Percentiles rank a stretch among this genome's conserved stretches.
phyloP scores from a whole-genome alignment of 2,329 filamentous ascomycete species.

The Beauveria caledonica region DNA sequence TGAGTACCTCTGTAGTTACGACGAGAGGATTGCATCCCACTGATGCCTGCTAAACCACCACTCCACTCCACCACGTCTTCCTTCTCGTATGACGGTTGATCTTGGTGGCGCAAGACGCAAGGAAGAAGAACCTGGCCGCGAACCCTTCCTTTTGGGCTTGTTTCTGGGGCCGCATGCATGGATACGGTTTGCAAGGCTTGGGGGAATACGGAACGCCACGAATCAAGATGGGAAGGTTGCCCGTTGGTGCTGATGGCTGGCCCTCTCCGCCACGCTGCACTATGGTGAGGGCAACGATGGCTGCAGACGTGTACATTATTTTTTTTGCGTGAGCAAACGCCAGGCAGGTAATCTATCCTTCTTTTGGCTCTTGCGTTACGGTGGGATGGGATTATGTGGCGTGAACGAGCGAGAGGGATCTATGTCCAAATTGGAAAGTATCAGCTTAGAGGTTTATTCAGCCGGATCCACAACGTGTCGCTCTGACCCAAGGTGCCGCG shows the following conservation, averaged over 20 bases:
- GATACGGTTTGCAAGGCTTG: neutral
- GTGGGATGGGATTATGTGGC: neutral
- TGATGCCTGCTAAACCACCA: neutral
- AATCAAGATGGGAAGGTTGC: conserved; percentile 4
- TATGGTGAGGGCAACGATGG: neutral
- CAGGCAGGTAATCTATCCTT: neutral
- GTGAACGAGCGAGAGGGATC: neutral
- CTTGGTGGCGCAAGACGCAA: conserved; percentile 5
- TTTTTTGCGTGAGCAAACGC: neutral
- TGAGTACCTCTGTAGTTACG: neutral
- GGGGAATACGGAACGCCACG: conserved; percentile 1
- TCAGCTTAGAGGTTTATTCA: neutral
- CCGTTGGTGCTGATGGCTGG: conserved; percentile 5
- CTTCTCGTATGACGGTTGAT: conserved; percentile 4
- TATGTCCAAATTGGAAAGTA: neutral
- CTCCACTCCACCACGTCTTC: neutral
- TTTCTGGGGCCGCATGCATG: neutral
- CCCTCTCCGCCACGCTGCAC: neutral
- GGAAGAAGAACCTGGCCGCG: neutral
- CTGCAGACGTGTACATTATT: neutral
- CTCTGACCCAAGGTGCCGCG: neutral
- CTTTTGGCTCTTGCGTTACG: neutral
- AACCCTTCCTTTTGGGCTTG: neutral
- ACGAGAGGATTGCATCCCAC: neutral
- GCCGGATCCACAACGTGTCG: neutral